Base-by-base conservation (phyloP, 2,329 filamentous ascomycete species). In the Fusarium heterosporum region DNA sequence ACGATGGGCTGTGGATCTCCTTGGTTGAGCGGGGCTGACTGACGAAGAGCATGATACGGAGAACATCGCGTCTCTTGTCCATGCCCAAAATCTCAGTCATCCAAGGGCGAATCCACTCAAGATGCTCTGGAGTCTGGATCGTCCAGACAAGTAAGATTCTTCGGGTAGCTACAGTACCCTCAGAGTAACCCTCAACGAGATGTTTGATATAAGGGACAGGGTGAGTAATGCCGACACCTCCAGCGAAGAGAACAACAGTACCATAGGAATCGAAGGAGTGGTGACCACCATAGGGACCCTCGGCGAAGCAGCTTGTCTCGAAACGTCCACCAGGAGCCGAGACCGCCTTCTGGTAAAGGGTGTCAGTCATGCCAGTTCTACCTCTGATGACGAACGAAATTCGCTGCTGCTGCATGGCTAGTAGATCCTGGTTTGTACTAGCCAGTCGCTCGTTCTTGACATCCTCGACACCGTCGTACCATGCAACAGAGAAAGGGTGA, bases 21-120 rank as follows among this genome's bases (percentile, higher is more conserved):
- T 93, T 93, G 43, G 89, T 93, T 46, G 88, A 91, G 39, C 90
- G 84, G 8, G 90, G 91, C 57, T 90, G 83, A 68, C 89, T 92
- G 70, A 94, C 89, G 76, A 93, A 94, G 53, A 94, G 86, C 80
- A 93, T 87, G 76, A 94, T 91, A 68, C 89, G 88, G 53, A 94
- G 83, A 51, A 91, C 85, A 61, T 93, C 91, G 56, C 91, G 86
- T 48, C 91, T 87, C 76, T 85, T 87, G 57, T 92, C 89, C 88
- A 93, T 91, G 59, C 87, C 86, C 38, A 93, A 82, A 64, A 93
- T 93, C 73, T 90, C 85, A 5, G 90, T 93, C 91, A 94, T 93
- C 90, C 90, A 93, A 9, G 90, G 90, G 45, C 90, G 85, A 74
- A 93, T 93, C 91, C 91, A 94, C 77, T 94, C 91, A 29, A 94